Base-by-base conservation (phyloP, 345 rosid species). In the Eucalyptus marginata region DNA sequence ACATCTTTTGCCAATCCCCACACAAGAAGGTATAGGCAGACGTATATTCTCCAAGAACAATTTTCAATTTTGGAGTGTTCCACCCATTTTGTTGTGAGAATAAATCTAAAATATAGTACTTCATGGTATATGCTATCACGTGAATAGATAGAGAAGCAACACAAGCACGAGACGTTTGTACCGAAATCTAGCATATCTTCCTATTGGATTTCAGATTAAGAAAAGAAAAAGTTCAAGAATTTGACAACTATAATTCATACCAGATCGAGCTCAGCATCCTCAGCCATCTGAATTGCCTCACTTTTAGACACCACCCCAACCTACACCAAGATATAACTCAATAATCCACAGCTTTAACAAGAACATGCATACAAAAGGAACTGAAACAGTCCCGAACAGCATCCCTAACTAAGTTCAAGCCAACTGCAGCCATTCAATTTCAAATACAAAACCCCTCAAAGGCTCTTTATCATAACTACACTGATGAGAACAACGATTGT, bases 251-350 rank as follows among this genome's bases (percentile, higher is more conserved):
- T 5, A 20, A 68, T 10, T 68, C 88, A 71, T 94, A 96, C 98
- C 99, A 98, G 89, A 92, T 98, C 98, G 88, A 97, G 98, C 89
- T 94, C 97, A 87, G 96, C 95, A 89, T 95, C 98, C 43, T 93
- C 98, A 89, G 99, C 99, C 93, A 93, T 95, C 93, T 92, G 93
- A 88, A 96, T 92, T 24, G 99, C 99, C 89, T 96, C 94, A 33
- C 81, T 90, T 94, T 94, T 95, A 87, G 98, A 87, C 62, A 97
- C 94, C 90, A 97, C 92, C 81, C 99, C 99, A 91, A 96, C 93
- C 99, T 97, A 91, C 91, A 88, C 50, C 52, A 43, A 59, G 47
- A 27, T 86, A 44, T 27, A 86, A 86, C 51, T 86, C 44, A 50
- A 17, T 24, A 13, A 86, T n/a, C 52, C 86, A 66, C 50, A 40